These are phyloP conservation scores for Pestalotiopsis fici DNA, from an alignment of 2,329 filamentous ascomycete genomes.

Conservation along the genomic window DNA sequence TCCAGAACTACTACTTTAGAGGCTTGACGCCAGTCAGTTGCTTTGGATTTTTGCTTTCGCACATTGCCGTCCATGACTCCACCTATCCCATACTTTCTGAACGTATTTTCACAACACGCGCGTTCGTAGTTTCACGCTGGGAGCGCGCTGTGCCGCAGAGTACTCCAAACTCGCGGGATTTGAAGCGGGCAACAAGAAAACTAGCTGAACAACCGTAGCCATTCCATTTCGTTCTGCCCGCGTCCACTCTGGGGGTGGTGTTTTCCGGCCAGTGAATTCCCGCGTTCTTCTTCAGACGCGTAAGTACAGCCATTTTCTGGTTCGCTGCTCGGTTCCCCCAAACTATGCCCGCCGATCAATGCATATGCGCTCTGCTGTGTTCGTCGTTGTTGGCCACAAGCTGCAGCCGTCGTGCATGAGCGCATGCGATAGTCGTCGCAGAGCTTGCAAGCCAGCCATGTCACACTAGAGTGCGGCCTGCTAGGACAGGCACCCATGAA, in stretches of 20 bases:
- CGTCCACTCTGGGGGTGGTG: conserved; percentile 19
- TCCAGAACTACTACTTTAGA: not conserved
- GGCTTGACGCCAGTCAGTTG: not conserved
- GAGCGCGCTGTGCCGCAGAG: conserved; percentile 6
- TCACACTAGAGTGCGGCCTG: conserved; percentile 2
- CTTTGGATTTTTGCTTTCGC: not conserved
- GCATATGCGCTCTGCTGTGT: conserved; percentile 38
- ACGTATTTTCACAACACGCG: not conserved
- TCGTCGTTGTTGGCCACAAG: conserved; percentile 30
- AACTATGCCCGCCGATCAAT: conserved; percentile 30
- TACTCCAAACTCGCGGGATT: not conserved
- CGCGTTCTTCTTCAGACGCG: conserved; percentile 28
- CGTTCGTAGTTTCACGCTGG: conserved; percentile 1
- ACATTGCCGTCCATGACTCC: not conserved
- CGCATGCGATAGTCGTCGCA: conserved; percentile 13
- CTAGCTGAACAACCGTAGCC: not conserved
- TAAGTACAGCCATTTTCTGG: conserved; percentile 19
- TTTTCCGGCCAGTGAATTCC: conserved; percentile 24
- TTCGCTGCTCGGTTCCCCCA: conserved; percentile 18
- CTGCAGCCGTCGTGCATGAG: conserved; percentile 30
- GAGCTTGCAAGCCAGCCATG: conserved; percentile 9
- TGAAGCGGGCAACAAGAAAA: not conserved
- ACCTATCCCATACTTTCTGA: not conserved
- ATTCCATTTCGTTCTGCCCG: not conserved
- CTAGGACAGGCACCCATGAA: not conserved